Base-by-base conservation (phyloP, 768 basidiomycete species). In the Pisolithus tinctorius region DNA sequence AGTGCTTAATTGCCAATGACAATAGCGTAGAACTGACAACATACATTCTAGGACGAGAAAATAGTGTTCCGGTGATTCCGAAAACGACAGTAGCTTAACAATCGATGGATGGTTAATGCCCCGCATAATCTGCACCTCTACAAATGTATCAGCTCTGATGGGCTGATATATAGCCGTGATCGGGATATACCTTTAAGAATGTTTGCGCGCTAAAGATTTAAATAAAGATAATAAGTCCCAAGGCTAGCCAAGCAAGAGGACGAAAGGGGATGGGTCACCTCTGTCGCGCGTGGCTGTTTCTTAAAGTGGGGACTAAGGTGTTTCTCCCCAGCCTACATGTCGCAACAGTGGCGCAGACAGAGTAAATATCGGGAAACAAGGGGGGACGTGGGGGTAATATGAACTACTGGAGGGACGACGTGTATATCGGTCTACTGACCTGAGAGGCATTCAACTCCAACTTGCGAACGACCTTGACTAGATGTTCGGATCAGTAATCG, bases 61-160 rank as follows among this genome's bases (percentile, higher is more conserved):
- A 67, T 97, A 99, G 63, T 95, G 81, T 58, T 98, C 93, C 23
- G 76, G 74, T 10, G 92, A 93, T 69, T 99, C 96, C 55, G 84
- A 91, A 66, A 98, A 98, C 43, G 86, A 87, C 39, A 85, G 72
- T 16, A 99, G 84, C 68, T 93, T 93, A 63, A 98, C 86, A 61
- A 99, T 86, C 26, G 86, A 80, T n/a, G 92, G 86, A 63, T 98
- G 93, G 55, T 87, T 84, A 48, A 82, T 88, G 14, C 91, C 90
- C 34, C 94, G 88, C 95, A 99, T 99, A 63, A 99, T 98, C 70
- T 96, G 93, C 11, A 99, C 96, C 84, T 99, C 96, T 92, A 65
- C 6, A 52, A 45, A 49, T 34, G 9, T 34, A 37, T 56, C 13
- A 50, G 46, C 34, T 34, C 34, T 13, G 11, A 13, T 49, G 54